Percentiles rank a stretch among this genome's conserved stretches.
Evolutionary conservation across 495 filamentous ascomycete genomes (phyloP).

Genomic region (Thozetella sp.): DNA sequence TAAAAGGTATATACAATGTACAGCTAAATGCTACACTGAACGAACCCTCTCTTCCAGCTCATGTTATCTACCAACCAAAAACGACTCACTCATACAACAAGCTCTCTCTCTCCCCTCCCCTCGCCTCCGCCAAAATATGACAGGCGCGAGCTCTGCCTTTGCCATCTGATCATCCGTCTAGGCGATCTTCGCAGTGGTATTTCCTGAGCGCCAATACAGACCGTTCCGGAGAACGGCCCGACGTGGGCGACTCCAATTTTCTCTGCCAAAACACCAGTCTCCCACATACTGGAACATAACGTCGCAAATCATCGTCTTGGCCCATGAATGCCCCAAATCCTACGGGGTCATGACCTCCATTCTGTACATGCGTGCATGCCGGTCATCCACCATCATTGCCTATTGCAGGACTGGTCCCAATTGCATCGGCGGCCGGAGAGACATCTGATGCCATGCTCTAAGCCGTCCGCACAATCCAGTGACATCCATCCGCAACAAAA

Average conservation of each 20-base stretch:
- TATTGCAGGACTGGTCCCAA: neutral
- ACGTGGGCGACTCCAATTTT: neutral
- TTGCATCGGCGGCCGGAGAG: neutral
- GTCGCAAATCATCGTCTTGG: neutral
- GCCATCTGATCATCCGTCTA: neutral
- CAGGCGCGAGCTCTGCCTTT: neutral
- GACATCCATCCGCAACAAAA: neutral
- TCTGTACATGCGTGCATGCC: neutral
- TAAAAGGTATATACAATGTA: conserved; percentile 7
- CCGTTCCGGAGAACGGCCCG: neutral
- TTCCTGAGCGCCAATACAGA: neutral
- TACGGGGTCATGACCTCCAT: neutral
- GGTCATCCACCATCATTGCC: neutral
- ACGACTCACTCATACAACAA: neutral
- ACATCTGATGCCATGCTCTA: neutral
- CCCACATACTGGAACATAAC: neutral
- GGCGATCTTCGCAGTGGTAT: neutral
- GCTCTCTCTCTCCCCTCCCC: too few species aligned
- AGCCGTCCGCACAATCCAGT: neutral
- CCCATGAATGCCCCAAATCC: neutral
- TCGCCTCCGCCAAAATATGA: too few species aligned
- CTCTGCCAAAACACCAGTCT: neutral
- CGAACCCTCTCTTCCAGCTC: conserved; percentile 3
- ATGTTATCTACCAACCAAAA: neutral
- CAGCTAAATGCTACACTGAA: conserved; percentile 13